Conservation (phyloP, 768 basidiomycete genomes). For the Russula lepida region DNA sequence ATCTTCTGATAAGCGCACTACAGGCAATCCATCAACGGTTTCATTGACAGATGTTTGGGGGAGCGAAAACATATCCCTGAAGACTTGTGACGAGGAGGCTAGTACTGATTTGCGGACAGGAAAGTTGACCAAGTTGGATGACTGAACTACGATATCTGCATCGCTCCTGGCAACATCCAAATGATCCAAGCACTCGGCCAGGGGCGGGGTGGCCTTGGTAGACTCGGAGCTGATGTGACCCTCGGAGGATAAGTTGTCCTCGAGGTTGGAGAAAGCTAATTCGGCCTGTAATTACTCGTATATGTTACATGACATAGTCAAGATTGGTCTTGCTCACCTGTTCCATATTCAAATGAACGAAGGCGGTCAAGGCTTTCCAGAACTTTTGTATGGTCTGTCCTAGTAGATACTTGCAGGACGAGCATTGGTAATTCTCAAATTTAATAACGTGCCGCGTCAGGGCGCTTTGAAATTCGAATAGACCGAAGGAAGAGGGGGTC, state of each 20-base stretch:
- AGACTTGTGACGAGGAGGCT: conserved; percentile 26
- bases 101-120: conserved; percentile 28
- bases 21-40: conserved; percentile 7
- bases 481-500: background rate
- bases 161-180: background rate
- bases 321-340: background rate
- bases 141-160: conserved; percentile 2
- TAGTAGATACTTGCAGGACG: background rate
- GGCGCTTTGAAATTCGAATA: background rate
- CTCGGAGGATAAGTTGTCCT: background rate
- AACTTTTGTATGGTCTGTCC: background rate
- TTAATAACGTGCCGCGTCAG: background rate
- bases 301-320: too few species aligned
- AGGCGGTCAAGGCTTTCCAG: background rate
- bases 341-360: background rate
- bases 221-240: background rate
- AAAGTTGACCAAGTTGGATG: conserved; percentile 16
- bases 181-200: background rate
- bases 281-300: conserved; percentile 3
- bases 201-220: too few species aligned
- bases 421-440: background rate
- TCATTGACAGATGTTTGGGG: conserved; percentile 14
- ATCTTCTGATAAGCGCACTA: conserved; percentile 12
- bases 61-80: conserved; percentile 26
- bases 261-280: background rate